These are phyloP conservation scores for Penicillium occitanis DNA, from an alignment of 2,329 filamentous ascomycete species.

Conservation along the genomic window DNA sequence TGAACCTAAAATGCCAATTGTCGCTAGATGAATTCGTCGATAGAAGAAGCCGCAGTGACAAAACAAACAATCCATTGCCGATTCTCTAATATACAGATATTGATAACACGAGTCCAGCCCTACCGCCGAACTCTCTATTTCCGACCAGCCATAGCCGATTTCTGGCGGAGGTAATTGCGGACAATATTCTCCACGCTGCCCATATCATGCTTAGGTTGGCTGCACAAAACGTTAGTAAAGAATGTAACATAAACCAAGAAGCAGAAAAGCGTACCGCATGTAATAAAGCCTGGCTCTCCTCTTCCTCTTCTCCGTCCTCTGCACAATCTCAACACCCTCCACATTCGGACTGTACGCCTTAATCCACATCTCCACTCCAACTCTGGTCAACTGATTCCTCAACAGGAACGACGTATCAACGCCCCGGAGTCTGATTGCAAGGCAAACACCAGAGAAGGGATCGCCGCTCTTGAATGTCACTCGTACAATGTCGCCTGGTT, in stretches of 20 bases:
- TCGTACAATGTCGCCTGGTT: slow-evolving; percentile 86
- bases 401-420: slow-evolving; percentile 86
- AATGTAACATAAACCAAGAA: background rate
- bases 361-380: slow-evolving; percentile 95
- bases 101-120: background rate
- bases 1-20: background rate
- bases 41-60: background rate
- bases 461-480: slow-evolving; percentile 82
- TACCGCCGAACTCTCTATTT: slow-evolving; percentile 1
- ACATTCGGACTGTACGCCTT: slow-evolving; percentile 93
- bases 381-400: slow-evolving; percentile 78
- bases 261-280: slow-evolving; percentile 60
- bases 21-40: background rate
- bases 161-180: slow-evolving; percentile 60
- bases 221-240: slow-evolving; percentile 24
- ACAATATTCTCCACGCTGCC: slow-evolving; percentile 82
- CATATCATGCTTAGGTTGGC: slow-evolving; percentile 79
- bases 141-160: slow-evolving; percentile 45
- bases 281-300: slow-evolving; percentile 86
- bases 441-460: slow-evolving; percentile 83
- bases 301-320: slow-evolving; percentile 78
- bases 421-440: slow-evolving; percentile 83
- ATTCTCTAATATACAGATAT: slow-evolving; percentile 8
- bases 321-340: slow-evolving; percentile 88
- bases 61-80: slow-evolving; percentile 3